Conservation (phyloP, 176 grass and related monocot genomes). For the Avena insularis region DNA sequence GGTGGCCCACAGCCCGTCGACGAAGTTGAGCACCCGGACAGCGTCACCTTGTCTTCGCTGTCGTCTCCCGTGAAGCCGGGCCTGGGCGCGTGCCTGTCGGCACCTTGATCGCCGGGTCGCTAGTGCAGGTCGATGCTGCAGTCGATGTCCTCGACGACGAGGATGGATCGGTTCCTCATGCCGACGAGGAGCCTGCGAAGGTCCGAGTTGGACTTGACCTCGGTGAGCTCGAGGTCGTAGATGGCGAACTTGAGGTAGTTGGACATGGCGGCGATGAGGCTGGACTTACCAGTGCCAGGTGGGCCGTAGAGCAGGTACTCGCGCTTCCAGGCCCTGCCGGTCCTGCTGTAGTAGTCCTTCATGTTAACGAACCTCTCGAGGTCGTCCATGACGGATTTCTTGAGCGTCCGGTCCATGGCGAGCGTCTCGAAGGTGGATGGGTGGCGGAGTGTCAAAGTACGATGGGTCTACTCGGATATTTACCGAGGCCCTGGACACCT, state of each 20-base stretch:
- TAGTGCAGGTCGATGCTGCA: conserved; percentile 58
- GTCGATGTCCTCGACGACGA: conserved; percentile 88
- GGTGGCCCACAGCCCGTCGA: conserved; percentile 84
- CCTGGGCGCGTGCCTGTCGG: background rate
- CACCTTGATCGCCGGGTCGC: background rate
- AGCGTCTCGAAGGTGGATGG: conserved; percentile 79
- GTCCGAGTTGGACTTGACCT: conserved; percentile 56
- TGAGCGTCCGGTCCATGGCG: conserved; percentile 68
- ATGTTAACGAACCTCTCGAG: conserved; percentile 64
- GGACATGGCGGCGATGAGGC: conserved; percentile 85
- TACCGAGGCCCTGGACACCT: no score
- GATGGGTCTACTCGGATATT: no score
- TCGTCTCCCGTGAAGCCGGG: background rate
- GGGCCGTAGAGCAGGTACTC: conserved; percentile 86
- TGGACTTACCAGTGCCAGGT: conserved; percentile 90
- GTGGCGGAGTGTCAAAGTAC: conserved; percentile 54
- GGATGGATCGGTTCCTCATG: conserved; percentile 64
- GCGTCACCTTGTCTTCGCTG: conserved; percentile 38
- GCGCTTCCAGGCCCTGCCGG: conserved; percentile 86
- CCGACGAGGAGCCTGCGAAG: conserved; percentile 68
- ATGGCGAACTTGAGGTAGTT: conserved; percentile 81
- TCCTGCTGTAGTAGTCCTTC: conserved; percentile 84
- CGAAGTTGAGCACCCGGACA: conserved; percentile 81
- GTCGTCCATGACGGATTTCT: conserved; percentile 68
- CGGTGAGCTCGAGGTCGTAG: conserved; percentile 83